Conservation (phyloP, 768 basidiomycete species). For the Hirschioporus abietinus region DNA sequence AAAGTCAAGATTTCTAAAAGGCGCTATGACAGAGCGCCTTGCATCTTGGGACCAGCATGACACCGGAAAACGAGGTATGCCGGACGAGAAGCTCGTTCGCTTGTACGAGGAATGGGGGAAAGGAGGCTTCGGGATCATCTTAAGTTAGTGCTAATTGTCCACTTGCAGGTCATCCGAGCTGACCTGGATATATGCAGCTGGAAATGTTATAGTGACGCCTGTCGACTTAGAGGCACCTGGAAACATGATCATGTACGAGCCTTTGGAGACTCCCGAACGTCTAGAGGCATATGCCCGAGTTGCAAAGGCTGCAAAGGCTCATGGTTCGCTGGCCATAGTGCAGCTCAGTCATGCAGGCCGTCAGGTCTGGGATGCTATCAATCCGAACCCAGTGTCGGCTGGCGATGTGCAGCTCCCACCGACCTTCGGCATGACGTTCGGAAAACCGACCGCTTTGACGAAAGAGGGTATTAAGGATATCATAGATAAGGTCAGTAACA, state of each 20-base stretch:
- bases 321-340: slow-evolving; percentile 26
- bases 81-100: slow-evolving; percentile 28
- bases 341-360: slow-evolving; percentile 30
- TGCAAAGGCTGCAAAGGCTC: slow-evolving; percentile 27
- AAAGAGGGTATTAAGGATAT: not conserved
- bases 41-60: slow-evolving; percentile 28
- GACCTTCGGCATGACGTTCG: slow-evolving; percentile 27
- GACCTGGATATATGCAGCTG: slow-evolving; percentile 29
- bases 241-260: slow-evolving; percentile 27
- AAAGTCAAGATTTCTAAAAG: slow-evolving; percentile 29
- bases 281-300: slow-evolving; percentile 18
- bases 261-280: slow-evolving; percentile 20
- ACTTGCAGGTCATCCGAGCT: slow-evolving; percentile 14
- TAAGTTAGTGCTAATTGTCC: not conserved
- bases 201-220: slow-evolving; percentile 12
- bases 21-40: slow-evolving; percentile 31
- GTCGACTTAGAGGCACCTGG: slow-evolving; percentile 15
- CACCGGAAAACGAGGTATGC: slow-evolving; percentile 24
- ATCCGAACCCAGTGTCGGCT: slow-evolving; percentile 29
- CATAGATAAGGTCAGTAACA: not conserved
- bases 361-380: slow-evolving; percentile 29
- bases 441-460: slow-evolving; percentile 17
- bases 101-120: slow-evolving; percentile 30
- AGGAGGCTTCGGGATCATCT: slow-evolving; percentile 23
- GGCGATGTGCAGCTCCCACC: slow-evolving; percentile 30